These are phyloP conservation scores for Cystoisospora suis DNA, from an alignment of 169 alveolate species.

Conservation along the genomic window DNA sequence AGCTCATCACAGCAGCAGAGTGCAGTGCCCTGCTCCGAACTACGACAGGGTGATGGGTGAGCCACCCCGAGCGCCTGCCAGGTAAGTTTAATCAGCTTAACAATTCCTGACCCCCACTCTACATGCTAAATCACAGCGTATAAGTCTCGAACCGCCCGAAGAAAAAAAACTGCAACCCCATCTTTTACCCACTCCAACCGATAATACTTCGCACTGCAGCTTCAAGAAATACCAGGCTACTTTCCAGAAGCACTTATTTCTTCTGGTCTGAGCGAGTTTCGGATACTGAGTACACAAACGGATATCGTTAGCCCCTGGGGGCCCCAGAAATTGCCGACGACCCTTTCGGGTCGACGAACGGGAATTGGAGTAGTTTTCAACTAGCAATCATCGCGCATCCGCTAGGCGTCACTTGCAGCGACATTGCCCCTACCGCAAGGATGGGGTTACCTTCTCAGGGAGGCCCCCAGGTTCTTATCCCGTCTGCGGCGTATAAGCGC, in stretches of 20 bases:
- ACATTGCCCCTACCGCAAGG: conserved; percentile 99
- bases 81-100: conserved; percentile 85
- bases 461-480: background rate
- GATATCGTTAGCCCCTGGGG: conserved; percentile 56
- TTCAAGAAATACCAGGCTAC: no score
- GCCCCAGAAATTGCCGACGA: conserved; percentile 95
- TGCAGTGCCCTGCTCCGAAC: conserved; percentile 97
- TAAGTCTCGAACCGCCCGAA: no score
- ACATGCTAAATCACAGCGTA: conserved; percentile 20
- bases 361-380: conserved; percentile 98
- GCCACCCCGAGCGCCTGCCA: conserved; percentile 98
- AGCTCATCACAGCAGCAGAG: conserved; percentile 96
- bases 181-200: background rate
- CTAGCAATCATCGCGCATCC: conserved; percentile 99
- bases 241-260: no score
- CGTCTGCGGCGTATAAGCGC: background rate
- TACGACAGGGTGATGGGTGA: conserved; percentile 95
- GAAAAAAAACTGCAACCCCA: background rate
- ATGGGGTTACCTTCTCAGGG: conserved; percentile 57
- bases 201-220: background rate
- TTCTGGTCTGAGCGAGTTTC: background rate
- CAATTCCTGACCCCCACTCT: conserved; percentile 1
- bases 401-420: conserved; percentile 99
- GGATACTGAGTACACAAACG: background rate
- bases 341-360: conserved; percentile 91